Conservation (phyloP, 2,329 filamentous ascomycete genomes). For the Talaromyces verruculosus region DNA sequence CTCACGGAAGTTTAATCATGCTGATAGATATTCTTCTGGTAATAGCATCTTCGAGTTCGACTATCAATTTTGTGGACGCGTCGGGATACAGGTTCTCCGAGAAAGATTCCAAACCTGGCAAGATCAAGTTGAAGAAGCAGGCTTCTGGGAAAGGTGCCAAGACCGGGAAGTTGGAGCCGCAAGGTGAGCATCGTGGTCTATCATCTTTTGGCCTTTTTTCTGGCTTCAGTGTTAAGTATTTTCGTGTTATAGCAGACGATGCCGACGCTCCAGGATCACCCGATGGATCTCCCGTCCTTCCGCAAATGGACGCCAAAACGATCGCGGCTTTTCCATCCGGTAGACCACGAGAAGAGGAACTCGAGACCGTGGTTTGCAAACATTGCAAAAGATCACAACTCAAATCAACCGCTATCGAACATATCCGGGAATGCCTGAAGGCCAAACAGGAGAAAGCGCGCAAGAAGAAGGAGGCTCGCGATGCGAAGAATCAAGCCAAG, state of each 20-base stretch:
- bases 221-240: background rate
- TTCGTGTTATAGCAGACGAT: constrained; percentile 23
- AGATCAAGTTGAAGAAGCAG: constrained; percentile 47
- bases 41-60: constrained; percentile 28
- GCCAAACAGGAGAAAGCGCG: constrained; percentile 81
- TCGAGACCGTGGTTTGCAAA: constrained; percentile 82
- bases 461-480: constrained; percentile 71
- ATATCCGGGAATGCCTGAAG: constrained; percentile 80
- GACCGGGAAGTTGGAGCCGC: constrained; percentile 32
- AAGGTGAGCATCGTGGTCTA: constrained; percentile 14
- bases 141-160: constrained; percentile 32
- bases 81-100: constrained; percentile 49
- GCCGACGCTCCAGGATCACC: constrained; percentile 35
- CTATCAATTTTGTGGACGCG: constrained; percentile 43
- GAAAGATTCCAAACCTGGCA: constrained; percentile 45
- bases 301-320: constrained; percentile 69
- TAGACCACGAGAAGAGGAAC: constrained; percentile 74
- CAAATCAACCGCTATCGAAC: constrained; percentile 70
- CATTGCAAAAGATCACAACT: constrained; percentile 90
- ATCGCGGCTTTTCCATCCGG: constrained; percentile 79
- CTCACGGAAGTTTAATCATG: constrained; percentile 2
- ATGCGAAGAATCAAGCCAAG: constrained; percentile 65
- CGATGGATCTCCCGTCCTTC: constrained; percentile 45
- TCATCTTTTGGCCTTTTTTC: background rate
- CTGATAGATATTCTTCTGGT: background rate